Evolutionary conservation across 768 basidiomycete species (phyloP), one percentile per base, ranked within the genome.

Genomic region (Rhizopogon vesiculosus): DNA sequence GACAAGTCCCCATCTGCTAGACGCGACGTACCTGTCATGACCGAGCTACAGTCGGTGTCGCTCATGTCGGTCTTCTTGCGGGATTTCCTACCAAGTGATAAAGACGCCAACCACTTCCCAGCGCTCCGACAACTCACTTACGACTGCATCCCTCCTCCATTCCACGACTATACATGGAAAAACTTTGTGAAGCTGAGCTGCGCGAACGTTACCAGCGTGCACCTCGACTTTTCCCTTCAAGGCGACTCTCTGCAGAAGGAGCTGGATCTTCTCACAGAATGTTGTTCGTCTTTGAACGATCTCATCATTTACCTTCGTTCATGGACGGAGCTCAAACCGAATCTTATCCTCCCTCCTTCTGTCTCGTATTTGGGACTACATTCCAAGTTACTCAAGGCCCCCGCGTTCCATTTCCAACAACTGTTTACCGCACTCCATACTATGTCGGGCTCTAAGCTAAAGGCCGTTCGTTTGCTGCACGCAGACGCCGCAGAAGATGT

Each of bases 91-190:
- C 68, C 66, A 2, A 58, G 62, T 40, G 53, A 69, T 40, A 68
- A 63, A 40, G 55, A 62, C 33, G 58, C 54, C 40, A 69, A 69
- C 44, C 64, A 61, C 33, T 53, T 69, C 39, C 66, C 67, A 33
- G 63, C 68, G 29, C 66, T 69, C 40, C 62, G 68, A 38, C 63
- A 65, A 41, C 66, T 69, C 31, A 65, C 62, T 10, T 68, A 69
- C n/a, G 68, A 68, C 39, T 68, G 68, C 44, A 68, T 65, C 22
- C 68, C 68, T 4, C 68, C 64, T 2, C 66, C 66, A 18, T 68
- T 67, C 49, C 61, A 65, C 19, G 66, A 66, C 16, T 31, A 59
- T n/a, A 58, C 59, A n/a, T 68, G 68, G 66, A 67, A 59, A 46
- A 60, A 57, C 25, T 68, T 69, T 28, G 45, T 69, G 39, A 61